A percentile compares a stretch with the other conserved stretches of the same genome.
phyloP scores from a whole-genome alignment of 1,139 yeast genomes.

The Ogataea hybrid region DNA sequence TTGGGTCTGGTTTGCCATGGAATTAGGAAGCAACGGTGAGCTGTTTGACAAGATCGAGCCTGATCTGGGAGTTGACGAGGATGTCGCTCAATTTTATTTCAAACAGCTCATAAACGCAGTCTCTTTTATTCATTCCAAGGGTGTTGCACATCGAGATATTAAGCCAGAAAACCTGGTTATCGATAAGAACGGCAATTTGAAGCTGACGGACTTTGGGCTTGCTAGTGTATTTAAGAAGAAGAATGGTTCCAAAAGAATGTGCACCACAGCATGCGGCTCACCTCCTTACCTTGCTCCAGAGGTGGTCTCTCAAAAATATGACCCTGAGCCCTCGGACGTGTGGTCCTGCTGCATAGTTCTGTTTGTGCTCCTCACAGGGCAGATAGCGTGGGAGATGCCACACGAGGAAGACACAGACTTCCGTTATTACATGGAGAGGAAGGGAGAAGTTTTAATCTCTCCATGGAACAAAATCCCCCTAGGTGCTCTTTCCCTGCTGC shows the following conservation, averaged over 20 bases:
- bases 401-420: conserved; percentile 47
- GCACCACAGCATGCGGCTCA: conserved; percentile 61
- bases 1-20: conserved; percentile 64
- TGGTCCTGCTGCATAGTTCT: conserved; percentile 67
- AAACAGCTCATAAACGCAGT: conserved; percentile 58
- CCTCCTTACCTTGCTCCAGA: conserved; percentile 78
- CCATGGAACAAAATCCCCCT: conserved; percentile 55
- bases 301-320: conserved; percentile 46
- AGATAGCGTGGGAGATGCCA: conserved; percentile 68
- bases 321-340: conserved; percentile 52
- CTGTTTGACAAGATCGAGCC: conserved; percentile 74
- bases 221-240: conserved; percentile 59
- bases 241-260: conserved; percentile 54
- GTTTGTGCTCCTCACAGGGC: conserved; percentile 58
- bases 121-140: conserved; percentile 58
- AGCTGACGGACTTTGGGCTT: conserved; percentile 66
- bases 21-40: conserved; percentile 69
- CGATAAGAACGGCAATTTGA: conserved; percentile 62
- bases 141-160: conserved; percentile 85
- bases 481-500: conserved; percentile 46
- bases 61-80: conserved; percentile 64
- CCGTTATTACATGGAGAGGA: conserved; percentile 36
- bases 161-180: conserved; percentile 87
- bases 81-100: conserved; percentile 66
- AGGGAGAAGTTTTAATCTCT: conserved; percentile 40